Base-by-base conservation (phyloP, 2,329 filamentous ascomycete genomes). In the Macrophomina tecta region DNA sequence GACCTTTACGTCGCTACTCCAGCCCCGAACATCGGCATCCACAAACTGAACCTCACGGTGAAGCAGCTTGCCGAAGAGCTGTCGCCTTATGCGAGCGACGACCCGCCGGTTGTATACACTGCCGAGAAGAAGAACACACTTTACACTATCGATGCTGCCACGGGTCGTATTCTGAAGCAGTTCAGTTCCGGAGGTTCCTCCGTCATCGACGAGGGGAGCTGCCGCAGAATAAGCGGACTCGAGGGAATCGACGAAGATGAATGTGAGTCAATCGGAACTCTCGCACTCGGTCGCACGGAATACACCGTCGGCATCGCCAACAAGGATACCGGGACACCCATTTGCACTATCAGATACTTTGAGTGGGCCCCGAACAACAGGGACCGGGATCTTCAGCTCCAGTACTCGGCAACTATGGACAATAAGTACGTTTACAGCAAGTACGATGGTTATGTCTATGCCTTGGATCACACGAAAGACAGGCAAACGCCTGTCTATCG, bases 291-390 rank as follows among this genome's bases (percentile, higher is more conserved):
- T 34, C 88, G 92, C 62, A 93, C 92, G 46, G 93, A 97, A 77
- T 99, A 99, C 79, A 94, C 88, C 5, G 90, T 99, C 68, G 89
- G 86, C 66, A 96, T 99, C 52, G 90, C 93, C 70, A 90, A 92
- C 68, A 87, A 85, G 52, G 87, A 91, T 71, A 89, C 88, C 3
- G 90, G 90, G 1, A 87, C 90, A 68, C 87, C 88, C 7, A 90
- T 99, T 69, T 97, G 93, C 73, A 97, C 92, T 0, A 87, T 99
- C 71, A 94, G 89, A 70, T 99, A 96, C 75, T 91, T 93, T 11
- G 95, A 99, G 77, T 99, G 95, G 95, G 90, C 89, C 0, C 92
- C 94, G 14, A 99, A 99, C 78, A 96, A 91, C 68, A 91, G 90
- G 68, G 94, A 99, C 78, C 87, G 87, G 69, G 95, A 99, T 76